Evolutionary conservation across 768 basidiomycete genomes (phyloP), one percentile per base, ranked within the genome.

Genomic region (Russula griseocarnosa): DNA sequence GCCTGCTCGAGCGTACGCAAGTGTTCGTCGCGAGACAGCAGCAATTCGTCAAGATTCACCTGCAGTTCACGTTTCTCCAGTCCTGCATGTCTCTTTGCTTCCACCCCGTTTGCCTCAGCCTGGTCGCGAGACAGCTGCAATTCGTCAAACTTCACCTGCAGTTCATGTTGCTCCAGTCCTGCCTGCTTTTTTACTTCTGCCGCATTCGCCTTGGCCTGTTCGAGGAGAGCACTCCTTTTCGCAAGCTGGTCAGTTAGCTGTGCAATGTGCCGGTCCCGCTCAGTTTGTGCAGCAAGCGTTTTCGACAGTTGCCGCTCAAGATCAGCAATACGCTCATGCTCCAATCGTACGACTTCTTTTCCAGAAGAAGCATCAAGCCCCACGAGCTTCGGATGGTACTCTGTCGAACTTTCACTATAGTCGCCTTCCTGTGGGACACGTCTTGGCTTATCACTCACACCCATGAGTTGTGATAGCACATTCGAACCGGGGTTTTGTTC

Each of bases 371-470:
- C 76, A 72, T 98, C 96, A 55, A 92, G 38, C 3, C 5, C 14
- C 38, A 90, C 55, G 34, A 54, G 56, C 3, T 86, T 82, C 52
- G 94, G 91, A 55, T 94, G 92, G 72, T 94, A 95, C 54, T 86
- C 86, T 3, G 73, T 68, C 26, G 78, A 77, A 13, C 72, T 75
- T n/a, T 80, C 79, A 40, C 83, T 84, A 46, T 79, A 78, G 24
- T 81, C 82, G 55, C 84, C 84, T 24, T 74, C 72, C 70, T 30
- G 1, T 6, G 82, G 42, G 22, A 38, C 83, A 58, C 76, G 80
- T 71, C 16, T 40, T 40, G 38, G 38, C 38, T 9, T 32, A 32
- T 9, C 32, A 32, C 38, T 56, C 49, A 34, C 72, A 18, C 79
- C 34, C 75, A 72, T 65, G 16, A 72, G 67, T 69, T 74, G 75